Conservation (phyloP, 352 stramenopile species). For the Plasmopara viticola region DNA sequence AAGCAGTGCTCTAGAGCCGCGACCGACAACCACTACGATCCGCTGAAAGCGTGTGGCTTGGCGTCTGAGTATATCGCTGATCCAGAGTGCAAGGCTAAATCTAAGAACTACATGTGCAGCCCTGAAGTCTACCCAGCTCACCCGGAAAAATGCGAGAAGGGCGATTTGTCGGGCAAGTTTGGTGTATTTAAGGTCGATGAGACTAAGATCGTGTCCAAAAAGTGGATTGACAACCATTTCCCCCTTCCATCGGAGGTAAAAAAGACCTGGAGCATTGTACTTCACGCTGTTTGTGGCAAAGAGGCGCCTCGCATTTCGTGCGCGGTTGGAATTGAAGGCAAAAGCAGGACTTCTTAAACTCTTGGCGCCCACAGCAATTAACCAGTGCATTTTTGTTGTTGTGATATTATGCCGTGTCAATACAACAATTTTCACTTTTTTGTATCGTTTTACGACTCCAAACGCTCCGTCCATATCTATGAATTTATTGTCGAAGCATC, state of each 20-base stretch:
- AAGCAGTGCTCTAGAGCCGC: constrained; percentile 36
- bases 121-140: constrained; percentile 34
- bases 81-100: constrained; percentile 23
- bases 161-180: constrained; percentile 56
- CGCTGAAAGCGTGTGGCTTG: constrained; percentile 32
- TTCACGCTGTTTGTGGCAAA: constrained; percentile 51
- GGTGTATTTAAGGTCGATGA: constrained; percentile 28
- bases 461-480: too few species aligned
- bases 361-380: not conserved
- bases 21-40: constrained; percentile 55
- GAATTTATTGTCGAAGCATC: too few species aligned
- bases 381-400: too few species aligned
- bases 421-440: too few species aligned
- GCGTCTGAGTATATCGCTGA: constrained; percentile 37
- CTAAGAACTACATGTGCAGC: constrained; percentile 35
- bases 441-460: too few species aligned
- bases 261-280: constrained; percentile 51
- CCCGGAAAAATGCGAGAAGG: constrained; percentile 39
- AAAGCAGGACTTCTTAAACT: not conserved
- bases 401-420: too few species aligned
- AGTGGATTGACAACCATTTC: constrained; percentile 45
- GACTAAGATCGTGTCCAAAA: constrained; percentile 13
- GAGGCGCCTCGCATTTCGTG: constrained; percentile 43
- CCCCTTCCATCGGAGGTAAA: constrained; percentile 32
- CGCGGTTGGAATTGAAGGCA: constrained; percentile 18